Conservation (phyloP, 169 alveolate genomes). For the Eimeria maxima region DNA sequence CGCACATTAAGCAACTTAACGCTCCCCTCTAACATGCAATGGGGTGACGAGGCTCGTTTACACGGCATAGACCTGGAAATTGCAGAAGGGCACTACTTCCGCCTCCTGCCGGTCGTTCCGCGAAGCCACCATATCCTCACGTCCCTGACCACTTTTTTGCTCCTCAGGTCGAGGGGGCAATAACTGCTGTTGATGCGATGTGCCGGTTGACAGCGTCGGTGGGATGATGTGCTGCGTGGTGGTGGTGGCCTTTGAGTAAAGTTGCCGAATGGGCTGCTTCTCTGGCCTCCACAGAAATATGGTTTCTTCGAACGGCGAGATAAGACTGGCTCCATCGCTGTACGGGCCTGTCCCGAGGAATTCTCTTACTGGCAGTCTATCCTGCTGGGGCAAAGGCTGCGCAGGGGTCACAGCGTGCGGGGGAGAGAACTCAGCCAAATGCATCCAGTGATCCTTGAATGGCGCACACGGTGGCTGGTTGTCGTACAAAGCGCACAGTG, state of each 20-base stretch:
- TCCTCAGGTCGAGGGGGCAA: constrained; percentile 60
- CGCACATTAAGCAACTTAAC: neutral
- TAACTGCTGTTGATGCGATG: constrained; percentile 39
- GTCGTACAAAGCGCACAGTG: constrained; percentile 91
- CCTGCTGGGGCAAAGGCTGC: constrained; percentile 69
- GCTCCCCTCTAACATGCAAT: constrained; percentile 22
- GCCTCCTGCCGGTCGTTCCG: constrained; percentile 72
- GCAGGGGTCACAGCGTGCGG: constrained; percentile 54
- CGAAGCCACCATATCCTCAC: constrained; percentile 55
- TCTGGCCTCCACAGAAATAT: constrained; percentile 92
- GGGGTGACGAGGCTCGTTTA: constrained; percentile 6
- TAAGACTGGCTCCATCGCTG: constrained; percentile 92
- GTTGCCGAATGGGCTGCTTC: constrained; percentile 86
- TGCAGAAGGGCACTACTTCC: constrained; percentile 73
- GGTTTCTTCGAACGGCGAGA: constrained; percentile 90
- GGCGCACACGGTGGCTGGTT: constrained; percentile 94
- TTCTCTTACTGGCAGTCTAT: constrained; percentile 86
- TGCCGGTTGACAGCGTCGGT: constrained; percentile 14
- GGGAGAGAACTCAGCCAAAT: constrained; percentile 64
- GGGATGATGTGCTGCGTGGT: constrained; percentile 28
- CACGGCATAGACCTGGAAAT: constrained; percentile 76
- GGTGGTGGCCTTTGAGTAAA: constrained; percentile 55
- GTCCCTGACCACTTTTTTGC: constrained; percentile 42
- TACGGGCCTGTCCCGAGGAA: constrained; percentile 93
- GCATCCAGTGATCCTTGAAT: constrained; percentile 94